A percentile compares a stretch with the other conserved stretches of the same genome.
phyloP scores from a whole-genome alignment of 805 yeast genomes.

The Kazachstania taianensis region DNA sequence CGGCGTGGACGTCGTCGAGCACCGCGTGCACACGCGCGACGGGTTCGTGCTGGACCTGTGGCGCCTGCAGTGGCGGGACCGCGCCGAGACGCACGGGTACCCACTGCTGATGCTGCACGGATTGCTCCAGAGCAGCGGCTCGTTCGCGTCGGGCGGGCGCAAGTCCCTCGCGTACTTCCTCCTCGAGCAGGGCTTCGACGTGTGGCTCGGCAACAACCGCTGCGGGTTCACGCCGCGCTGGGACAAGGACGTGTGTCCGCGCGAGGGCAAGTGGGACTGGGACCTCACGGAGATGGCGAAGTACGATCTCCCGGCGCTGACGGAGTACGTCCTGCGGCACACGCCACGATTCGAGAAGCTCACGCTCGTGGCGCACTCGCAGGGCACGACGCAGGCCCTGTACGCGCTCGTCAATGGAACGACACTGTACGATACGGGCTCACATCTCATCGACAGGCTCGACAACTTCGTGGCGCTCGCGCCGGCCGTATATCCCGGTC shows the following conservation, averaged over 20 bases:
- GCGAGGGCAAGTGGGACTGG: constrained; percentile 76
- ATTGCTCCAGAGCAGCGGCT: constrained; percentile 74
- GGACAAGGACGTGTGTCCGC: constrained; percentile 22
- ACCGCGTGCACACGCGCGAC: constrained; percentile 60
- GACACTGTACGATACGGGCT: constrained; percentile 21
- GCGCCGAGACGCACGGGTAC: constrained; percentile 25
- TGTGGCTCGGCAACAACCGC: constrained; percentile 87
- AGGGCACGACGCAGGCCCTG: constrained; percentile 85
- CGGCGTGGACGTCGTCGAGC: constrained; percentile 49
- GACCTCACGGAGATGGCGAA: constrained; percentile 74
- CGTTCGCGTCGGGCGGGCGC: constrained; percentile 74
- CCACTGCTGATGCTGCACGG: constrained; percentile 84
- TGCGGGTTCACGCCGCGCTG: constrained; percentile 77
- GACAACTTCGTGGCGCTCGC: constrained; percentile 69
- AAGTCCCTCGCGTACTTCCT: constrained; percentile 61
- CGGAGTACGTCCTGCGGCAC: constrained; percentile 44
- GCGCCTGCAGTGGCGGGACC: constrained; percentile 27
- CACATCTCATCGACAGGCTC: constrained; percentile 41
- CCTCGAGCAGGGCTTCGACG: constrained; percentile 55
- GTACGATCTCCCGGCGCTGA: constrained; percentile 65
- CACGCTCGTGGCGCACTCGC: constrained; percentile 74
- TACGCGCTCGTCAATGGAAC: constrained; percentile 48
- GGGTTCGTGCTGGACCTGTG: constrained; percentile 66
- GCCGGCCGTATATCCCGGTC: constrained; percentile 88
- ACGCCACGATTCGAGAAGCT: constrained; percentile 34